Evolutionary conservation across 2,329 filamentous ascomycete genomes (phyloP).

Genomic region (Cladophialophora carrionii): DNA sequence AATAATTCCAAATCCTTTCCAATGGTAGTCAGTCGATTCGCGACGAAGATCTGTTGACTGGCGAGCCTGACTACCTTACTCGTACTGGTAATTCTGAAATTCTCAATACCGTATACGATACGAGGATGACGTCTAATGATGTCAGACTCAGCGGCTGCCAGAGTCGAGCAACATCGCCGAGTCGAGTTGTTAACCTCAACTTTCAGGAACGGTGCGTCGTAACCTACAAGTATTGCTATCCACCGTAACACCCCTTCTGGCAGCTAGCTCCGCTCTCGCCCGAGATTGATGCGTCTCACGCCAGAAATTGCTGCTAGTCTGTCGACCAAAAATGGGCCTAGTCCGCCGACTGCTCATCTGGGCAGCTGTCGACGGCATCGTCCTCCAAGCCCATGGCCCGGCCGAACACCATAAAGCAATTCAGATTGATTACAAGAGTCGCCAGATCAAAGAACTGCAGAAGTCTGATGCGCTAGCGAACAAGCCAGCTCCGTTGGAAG

Average conservation of each 20-base stretch:
- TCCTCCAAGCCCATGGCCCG: conserved; percentile 72
- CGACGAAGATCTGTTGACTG: not conserved
- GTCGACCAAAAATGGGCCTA: conserved; percentile 61
- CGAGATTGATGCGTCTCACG: not conserved
- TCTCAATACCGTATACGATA: not conserved
- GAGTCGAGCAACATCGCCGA: not conserved
- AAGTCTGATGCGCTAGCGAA: conserved; percentile 41
- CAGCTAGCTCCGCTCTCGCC: not conserved
- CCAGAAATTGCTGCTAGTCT: not conserved
- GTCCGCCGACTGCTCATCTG: conserved; percentile 79
- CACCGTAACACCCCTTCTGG: not conserved
- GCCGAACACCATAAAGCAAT: conserved; percentile 56
- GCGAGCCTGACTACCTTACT: not conserved
- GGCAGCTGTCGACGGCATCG: conserved; percentile 78
- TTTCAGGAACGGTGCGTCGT: not conserved
- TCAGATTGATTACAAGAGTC: conserved; percentile 70
- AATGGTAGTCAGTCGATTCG: not conserved
- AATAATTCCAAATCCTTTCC: not conserved
- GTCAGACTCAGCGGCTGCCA: conserved; percentile 3
- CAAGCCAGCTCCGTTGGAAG: conserved; percentile 50
- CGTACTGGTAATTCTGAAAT: not conserved
- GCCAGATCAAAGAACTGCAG: conserved; percentile 53
- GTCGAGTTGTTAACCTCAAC: not conserved
- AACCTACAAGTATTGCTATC: not conserved
- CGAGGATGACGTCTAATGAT: conserved; percentile 15